These are phyloP conservation scores for Exophiala spinifera DNA, from an alignment of 2,329 filamentous ascomycete genomes.

Conservation along the genomic window DNA sequence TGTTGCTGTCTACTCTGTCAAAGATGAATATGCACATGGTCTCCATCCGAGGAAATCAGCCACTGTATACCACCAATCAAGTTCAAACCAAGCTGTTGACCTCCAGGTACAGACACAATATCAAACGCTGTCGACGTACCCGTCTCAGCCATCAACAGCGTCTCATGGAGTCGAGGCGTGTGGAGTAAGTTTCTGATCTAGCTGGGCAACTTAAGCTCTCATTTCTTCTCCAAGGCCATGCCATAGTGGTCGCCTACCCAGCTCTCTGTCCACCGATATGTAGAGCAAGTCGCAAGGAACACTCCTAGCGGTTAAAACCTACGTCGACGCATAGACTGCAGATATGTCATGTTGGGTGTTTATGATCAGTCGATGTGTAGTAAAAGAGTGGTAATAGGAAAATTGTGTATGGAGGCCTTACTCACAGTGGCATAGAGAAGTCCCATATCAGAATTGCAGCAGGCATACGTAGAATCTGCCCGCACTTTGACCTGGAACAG, in stretches of 20 bases:
- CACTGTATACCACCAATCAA: slow-evolving; percentile 25
- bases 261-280: slow-evolving; percentile 22
- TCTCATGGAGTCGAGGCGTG: slow-evolving; percentile 23
- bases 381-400: background rate
- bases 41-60: slow-evolving; percentile 24
- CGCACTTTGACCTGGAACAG: background rate
- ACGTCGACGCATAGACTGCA: slow-evolving; percentile 27
- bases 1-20: background rate
- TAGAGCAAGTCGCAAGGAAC: background rate
- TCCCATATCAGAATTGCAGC: too few relatives aligned
- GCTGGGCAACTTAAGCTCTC: slow-evolving; percentile 18
- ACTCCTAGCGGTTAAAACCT: background rate
- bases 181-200: slow-evolving; percentile 19
- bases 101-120: slow-evolving; percentile 26
- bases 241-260: slow-evolving; percentile 23
- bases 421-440: too few relatives aligned
- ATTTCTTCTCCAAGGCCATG: slow-evolving; percentile 23
- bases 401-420: too few relatives aligned
- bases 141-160: slow-evolving; percentile 25
- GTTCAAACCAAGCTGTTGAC: slow-evolving; percentile 23
- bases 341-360: slow-evolving; percentile 18
- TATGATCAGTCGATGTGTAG: background rate
- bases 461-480: too few relatives aligned
- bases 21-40: background rate
- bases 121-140: slow-evolving; percentile 25